Percentiles rank a stretch among this genome's conserved stretches.
Evolutionary conservation across 805 yeast genomes (phyloP).

Genomic region (Jamesozyma piceae): DNA sequence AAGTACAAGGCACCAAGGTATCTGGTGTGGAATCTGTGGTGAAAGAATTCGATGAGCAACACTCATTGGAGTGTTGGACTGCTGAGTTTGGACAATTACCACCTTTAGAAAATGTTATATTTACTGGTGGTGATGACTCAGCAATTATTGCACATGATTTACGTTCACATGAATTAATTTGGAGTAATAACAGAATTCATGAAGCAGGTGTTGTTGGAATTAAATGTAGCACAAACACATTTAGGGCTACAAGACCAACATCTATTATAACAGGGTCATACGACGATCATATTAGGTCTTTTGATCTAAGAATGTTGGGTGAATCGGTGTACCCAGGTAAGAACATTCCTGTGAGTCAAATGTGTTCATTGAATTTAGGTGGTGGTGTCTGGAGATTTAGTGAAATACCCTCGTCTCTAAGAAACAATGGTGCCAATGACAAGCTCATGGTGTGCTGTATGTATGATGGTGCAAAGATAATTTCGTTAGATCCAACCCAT

Average conservation of each 20-base stretch:
- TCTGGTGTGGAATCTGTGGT: not conserved
- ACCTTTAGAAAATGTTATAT: constrained; percentile 47
- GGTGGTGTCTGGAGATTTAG: constrained; percentile 95
- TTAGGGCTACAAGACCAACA: constrained; percentile 20
- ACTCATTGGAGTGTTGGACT: constrained; percentile 83
- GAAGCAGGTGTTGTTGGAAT: constrained; percentile 89
- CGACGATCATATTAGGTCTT: constrained; percentile 64
- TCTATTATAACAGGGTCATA: constrained; percentile 70
- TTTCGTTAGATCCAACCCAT: constrained; percentile 31
- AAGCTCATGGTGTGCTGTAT: constrained; percentile 75
- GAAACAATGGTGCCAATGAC: constrained; percentile 20
- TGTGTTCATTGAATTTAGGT: constrained; percentile 45
- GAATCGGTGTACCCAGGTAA: constrained; percentile 38
- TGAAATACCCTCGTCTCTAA: constrained; percentile 41
- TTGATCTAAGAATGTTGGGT: constrained; percentile 57
- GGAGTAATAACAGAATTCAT: constrained; percentile 48
- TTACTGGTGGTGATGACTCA: constrained; percentile 89
- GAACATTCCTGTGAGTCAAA: constrained; percentile 40
- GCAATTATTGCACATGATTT: constrained; percentile 65
- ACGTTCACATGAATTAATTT: constrained; percentile 30
- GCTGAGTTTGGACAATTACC: constrained; percentile 57
- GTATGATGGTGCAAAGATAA: constrained; percentile 86
- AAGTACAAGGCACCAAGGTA: constrained; percentile 12
- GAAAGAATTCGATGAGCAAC: constrained; percentile 33
- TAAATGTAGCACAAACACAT: constrained; percentile 33